A percentile compares a stretch with the other conserved stretches of the same genome.
These are phyloP conservation scores for Fusarium sp. DNA, from an alignment of 2,329 filamentous ascomycete species.

Conservation along the genomic window DNA sequence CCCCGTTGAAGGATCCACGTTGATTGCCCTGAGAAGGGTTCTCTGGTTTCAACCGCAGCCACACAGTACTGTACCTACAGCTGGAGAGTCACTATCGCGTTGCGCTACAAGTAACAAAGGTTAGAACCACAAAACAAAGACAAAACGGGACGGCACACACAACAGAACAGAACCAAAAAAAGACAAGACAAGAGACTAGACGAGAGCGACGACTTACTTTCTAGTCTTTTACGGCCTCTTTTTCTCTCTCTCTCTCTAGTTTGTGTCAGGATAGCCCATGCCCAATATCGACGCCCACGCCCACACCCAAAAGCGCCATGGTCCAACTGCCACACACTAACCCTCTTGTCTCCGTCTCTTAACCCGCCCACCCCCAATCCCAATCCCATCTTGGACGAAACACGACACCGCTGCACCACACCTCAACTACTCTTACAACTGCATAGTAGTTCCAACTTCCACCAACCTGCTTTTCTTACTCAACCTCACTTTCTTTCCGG, in stretches of 20 bases:
- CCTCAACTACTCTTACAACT: slow-evolving; percentile 31
- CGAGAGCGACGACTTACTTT: slow-evolving; percentile 29
- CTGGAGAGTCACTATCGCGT: not conserved
- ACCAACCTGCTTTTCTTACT: slow-evolving; percentile 21
- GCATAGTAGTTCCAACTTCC: slow-evolving; percentile 32
- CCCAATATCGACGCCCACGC: slow-evolving; percentile 19
- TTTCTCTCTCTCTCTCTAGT: slow-evolving; percentile 26
- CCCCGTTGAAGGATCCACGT: slow-evolving; percentile 44
- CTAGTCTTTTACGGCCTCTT: slow-evolving; percentile 31
- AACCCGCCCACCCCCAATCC: slow-evolving; percentile 37
- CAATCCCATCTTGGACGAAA: slow-evolving; percentile 34
- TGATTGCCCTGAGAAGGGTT: slow-evolving; percentile 45
- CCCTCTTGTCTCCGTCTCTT: slow-evolving; percentile 38
- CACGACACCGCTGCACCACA: slow-evolving; percentile 31
- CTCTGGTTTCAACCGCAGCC: slow-evolving; percentile 41
- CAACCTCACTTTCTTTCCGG: slow-evolving; percentile 5
- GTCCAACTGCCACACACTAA: slow-evolving; percentile 43
- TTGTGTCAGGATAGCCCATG: slow-evolving; percentile 39
- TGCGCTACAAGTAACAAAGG: slow-evolving; percentile 15
- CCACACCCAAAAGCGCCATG: slow-evolving; percentile 43
- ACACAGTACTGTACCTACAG: slow-evolving; percentile 29
- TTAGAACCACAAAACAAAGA: slow-evolving; percentile 30
- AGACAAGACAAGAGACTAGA: slow-evolving; percentile 14
- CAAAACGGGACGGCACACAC: not conserved
- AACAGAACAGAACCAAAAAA: not conserved